Percentiles rank a stretch among this genome's conserved stretches.
Conservation (phyloP, 768 basidiomycete species). For the Harrya chromipes region DNA sequence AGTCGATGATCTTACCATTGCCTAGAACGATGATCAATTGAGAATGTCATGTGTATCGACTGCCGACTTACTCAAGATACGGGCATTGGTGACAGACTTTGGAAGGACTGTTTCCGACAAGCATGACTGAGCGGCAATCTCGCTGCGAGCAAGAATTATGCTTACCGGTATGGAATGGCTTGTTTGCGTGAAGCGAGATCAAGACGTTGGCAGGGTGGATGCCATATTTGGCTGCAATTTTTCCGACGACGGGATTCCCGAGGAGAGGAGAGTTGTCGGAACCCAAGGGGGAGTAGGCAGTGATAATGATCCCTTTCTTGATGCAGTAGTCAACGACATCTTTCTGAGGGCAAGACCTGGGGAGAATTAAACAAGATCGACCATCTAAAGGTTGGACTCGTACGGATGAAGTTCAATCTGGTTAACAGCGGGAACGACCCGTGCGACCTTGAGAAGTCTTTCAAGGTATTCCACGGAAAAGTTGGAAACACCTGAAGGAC, state of each 20-base stretch:
- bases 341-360: slow-evolving; percentile 59
- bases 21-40: slow-evolving; percentile 21
- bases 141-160: background rate
- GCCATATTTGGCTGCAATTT: slow-evolving; percentile 57
- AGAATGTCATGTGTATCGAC: background rate
- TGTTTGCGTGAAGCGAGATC: slow-evolving; percentile 69
- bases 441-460: slow-evolving; percentile 50
- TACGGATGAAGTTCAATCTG: slow-evolving; percentile 75
- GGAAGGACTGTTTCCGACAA: slow-evolving; percentile 47
- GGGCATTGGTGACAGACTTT: slow-evolving; percentile 67
- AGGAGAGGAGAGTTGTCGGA: slow-evolving; percentile 65
- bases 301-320: slow-evolving; percentile 59
- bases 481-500: slow-evolving; percentile 55
- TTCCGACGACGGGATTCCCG: slow-evolving; percentile 50
- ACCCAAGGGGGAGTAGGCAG: slow-evolving; percentile 76
- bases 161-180: slow-evolving; percentile 48
- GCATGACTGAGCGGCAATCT: background rate
- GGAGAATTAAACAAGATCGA: background rate
- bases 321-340: slow-evolving; percentile 60
- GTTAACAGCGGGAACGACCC: slow-evolving; percentile 67
- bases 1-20: slow-evolving; percentile 57
- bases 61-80: slow-evolving; percentile 47
- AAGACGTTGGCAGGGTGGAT: slow-evolving; percentile 60
- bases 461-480: slow-evolving; percentile 61
- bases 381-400: slow-evolving; percentile 5